phyloP scores from a whole-genome alignment of 495 filamentous ascomycete species.

The Xylona heveae region DNA sequence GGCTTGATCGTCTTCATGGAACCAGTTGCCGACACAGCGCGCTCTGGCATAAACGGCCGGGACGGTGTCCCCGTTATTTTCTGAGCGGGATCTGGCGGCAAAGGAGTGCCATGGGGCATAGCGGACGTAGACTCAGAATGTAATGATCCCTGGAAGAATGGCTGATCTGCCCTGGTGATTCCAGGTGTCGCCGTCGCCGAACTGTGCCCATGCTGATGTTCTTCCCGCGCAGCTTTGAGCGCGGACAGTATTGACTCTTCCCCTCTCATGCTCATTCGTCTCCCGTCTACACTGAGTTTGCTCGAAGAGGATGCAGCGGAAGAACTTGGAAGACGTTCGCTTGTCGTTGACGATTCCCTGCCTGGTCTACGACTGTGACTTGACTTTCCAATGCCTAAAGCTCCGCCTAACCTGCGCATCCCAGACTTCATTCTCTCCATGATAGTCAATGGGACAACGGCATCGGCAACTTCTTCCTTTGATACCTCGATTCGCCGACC shows the following conservation, averaged over 20 bases:
- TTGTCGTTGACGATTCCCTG: too few species aligned
- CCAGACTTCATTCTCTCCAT: slow-evolving; percentile 52
- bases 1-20: slow-evolving; percentile 8
- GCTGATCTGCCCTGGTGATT: too few species aligned
- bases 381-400: slow-evolving; percentile 8
- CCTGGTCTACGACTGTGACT: slow-evolving; percentile 10
- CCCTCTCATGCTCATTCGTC: slow-evolving; percentile 1
- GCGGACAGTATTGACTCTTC: slow-evolving; percentile 1
- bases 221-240: slow-evolving; percentile 12
- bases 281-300: slow-evolving; percentile 1
- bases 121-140: too few species aligned
- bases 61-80: too few species aligned
- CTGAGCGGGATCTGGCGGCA: too few species aligned
- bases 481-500: slow-evolving; percentile 87
- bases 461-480: slow-evolving; percentile 67
- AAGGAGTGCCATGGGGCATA: too few species aligned
- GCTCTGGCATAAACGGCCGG: neutral
- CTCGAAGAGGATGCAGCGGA: slow-evolving; percentile 1
- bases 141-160: too few species aligned
- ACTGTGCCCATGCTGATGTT: slow-evolving; percentile 42
- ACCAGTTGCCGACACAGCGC: neutral
- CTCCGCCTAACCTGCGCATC: slow-evolving; percentile 27
- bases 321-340: too few species aligned
- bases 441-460: slow-evolving; percentile 74
- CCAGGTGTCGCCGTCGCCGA: too few species aligned